These are phyloP conservation scores for Beverwykella pulmonaria DNA, from an alignment of 495 filamentous ascomycete genomes.

Conservation along the genomic window DNA sequence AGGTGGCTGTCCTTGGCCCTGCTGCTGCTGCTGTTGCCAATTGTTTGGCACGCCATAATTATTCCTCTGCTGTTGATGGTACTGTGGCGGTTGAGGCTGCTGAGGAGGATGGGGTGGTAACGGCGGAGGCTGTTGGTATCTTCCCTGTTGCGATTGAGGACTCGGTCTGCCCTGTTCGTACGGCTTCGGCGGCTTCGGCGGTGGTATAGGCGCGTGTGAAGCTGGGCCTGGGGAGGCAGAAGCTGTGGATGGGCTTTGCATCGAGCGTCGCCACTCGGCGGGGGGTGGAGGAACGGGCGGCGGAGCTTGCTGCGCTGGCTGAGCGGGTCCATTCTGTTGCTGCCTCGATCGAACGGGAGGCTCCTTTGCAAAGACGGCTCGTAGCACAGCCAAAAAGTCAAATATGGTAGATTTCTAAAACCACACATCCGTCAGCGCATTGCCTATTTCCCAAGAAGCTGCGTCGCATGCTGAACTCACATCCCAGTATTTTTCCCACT, in stretches of 20 bases:
- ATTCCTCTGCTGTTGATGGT: constrained; percentile 20
- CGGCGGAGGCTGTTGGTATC: constrained; percentile 29
- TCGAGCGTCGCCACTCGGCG: constrained; percentile 56
- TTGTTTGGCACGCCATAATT: constrained; percentile 3
- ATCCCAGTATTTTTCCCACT: constrained; percentile 89
- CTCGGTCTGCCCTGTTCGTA: constrained; percentile 33
- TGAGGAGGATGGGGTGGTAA: constrained; percentile 36
- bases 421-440: constrained; percentile 1
- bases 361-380: constrained; percentile 90
- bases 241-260: constrained; percentile 43
- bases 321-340: constrained; percentile 43
- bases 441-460: neutral
- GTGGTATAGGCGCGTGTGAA: constrained; percentile 46
- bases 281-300: constrained; percentile 74
- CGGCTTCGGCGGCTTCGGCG: constrained; percentile 48
- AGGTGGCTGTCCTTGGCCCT: neutral
- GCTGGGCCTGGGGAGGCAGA: constrained; percentile 48
- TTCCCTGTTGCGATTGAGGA: constrained; percentile 24
- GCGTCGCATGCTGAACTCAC: constrained; percentile 58
- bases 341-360: constrained; percentile 82
- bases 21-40: constrained; percentile 34
- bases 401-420: constrained; percentile 74
- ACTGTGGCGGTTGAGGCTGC: constrained; percentile 17
- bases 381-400: constrained; percentile 79
- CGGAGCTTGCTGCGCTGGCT: constrained; percentile 45